Evolutionary conservation across 2,329 filamentous ascomycete species (phyloP), one percentile per base, ranked within the genome.

Genomic region (Epichloe gansuensis): DNA sequence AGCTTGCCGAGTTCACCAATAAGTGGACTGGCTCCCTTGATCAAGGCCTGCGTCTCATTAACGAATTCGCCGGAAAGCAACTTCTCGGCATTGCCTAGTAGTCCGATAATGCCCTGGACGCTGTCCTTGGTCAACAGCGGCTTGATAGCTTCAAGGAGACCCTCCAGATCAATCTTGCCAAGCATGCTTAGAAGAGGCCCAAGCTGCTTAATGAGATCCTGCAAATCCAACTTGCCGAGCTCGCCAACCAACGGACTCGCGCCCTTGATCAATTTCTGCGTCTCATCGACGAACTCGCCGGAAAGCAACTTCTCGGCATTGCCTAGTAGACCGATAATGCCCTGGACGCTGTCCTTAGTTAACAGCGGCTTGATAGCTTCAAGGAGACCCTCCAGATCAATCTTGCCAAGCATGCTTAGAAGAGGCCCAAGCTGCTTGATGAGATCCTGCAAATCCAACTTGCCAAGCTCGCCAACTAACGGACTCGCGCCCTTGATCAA

Each of bases 321-420:
- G 7, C 55, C 57, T 0, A 64, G 50, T 1, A 70, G 52, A 11
- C 64, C 58, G 17, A 70, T 56, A 31, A 69, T 61, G 6, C 64
- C 64, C 43, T 60, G 54, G 44, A 67, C 57, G 1, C 57, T 58
- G 3, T 64, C 53, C 6, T 59, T 47, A 0, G 62, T 63, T 21
- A 66, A 56, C 0, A 66, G 53, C 0, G 64, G 64, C 1, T 51
- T 51, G 1, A 66, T 35, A 1, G 64, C 53, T n/a, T 57, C 53
- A 6, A 68, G 46, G 1, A 69, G 36, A 4, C 61, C 59, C 13
- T 62, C 57, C 0, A 68, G 58, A 36, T 68, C 66, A 8, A 68
- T 56, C 55, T 67, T 61, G 9, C 59, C 52, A 6, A 68, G 54
- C 27, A 61, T 58, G 13, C 59, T 60, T 15, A 69, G 57, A 23